These are phyloP conservation scores for Penicillium sp. DNA, from an alignment of 2,329 filamentous ascomycete genomes.

Conservation along the genomic window DNA sequence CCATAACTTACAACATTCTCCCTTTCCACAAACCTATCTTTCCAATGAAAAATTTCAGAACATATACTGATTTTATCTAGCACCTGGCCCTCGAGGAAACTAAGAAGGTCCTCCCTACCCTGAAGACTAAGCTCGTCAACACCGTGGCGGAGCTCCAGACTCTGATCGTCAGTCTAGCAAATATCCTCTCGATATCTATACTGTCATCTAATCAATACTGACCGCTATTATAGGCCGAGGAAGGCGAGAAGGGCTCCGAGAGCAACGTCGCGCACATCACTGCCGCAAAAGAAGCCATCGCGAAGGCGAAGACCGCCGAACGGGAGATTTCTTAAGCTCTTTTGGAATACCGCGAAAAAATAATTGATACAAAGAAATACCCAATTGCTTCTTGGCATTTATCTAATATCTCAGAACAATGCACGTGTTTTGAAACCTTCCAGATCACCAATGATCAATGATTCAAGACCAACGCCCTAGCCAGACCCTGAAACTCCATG, in stretches of 20 bases:
- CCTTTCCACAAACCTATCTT: too few relatives aligned
- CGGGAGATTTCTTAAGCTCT: conserved; percentile 42
- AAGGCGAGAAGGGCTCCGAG: conserved; percentile 43
- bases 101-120: conserved; percentile 74
- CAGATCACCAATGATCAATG: conserved; percentile 4
- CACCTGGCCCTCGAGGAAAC: conserved; percentile 84
- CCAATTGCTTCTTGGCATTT: conserved; percentile 5
- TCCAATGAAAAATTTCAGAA: too few relatives aligned
- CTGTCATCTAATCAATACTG: not conserved
- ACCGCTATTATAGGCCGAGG: conserved; percentile 37
- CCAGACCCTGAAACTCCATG: conserved; percentile 31
- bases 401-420: conserved; percentile 16
- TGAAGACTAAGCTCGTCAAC: conserved; percentile 72
- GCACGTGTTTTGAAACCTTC: conserved; percentile 23
- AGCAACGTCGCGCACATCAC: conserved; percentile 48
- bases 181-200: not conserved
- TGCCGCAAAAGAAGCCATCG: conserved; percentile 47
- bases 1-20: too few relatives aligned
- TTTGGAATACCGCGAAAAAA: not conserved
- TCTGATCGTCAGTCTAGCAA: conserved; percentile 66
- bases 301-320: conserved; percentile 43
- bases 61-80: too few relatives aligned
- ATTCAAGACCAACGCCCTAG: conserved; percentile 22
- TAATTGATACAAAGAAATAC: conserved; percentile 10
- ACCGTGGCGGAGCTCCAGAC: conserved; percentile 75